Base-by-base conservation (phyloP, 2,329 filamentous ascomycete species). In the Calonectria pseudoturangicola region DNA sequence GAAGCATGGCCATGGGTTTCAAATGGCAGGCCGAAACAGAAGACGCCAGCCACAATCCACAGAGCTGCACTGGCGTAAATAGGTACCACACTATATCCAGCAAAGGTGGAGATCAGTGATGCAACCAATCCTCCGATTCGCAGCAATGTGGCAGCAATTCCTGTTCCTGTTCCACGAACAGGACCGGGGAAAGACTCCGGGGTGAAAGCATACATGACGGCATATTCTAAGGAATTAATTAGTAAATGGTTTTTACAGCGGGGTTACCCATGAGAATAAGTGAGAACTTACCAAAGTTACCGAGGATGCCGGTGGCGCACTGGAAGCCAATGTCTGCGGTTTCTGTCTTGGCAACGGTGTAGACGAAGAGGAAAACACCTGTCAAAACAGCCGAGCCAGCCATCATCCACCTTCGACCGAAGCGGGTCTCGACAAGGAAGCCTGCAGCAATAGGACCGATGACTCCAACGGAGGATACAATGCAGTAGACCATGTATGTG, bases 141-240 rank as follows among this genome's bases (percentile, higher is more conserved):
- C 15, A 84, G 79, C 10, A 85, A 74, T 1, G 84, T 84, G 0
- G 86, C 85, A 0, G 85, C 85, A 5, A 85, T 79, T 1, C 89
- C 88, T 2, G 87, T 88, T 7, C 88, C 89, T 0, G 89, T 89
- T 27, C 89, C 89, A 7, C 89, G 83, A 65, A 88, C 85, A 0
- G 88, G 87, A 2, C 86, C 87, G 0, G 88, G 88, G 81, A 90
- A 90, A 5, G 88, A 87, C 74, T 91, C 89, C 0, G 89, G 89
- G 0, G 89, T 90, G 75, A 84, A 87, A 0, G 83, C 84, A 68
- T 82, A 86, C 79, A 78, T 74, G 36, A 76, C 68, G 18, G 76
- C 75, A 30, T 76, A 77, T 47, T 77, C 76, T 77, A 27, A 15
- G 1, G 43, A 30, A 18, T 39, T 21, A 5, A 43, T 70, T 70